Percentiles rank a stretch among this genome's conserved stretches.
phyloP scores from a whole-genome alignment of 176 grass and related monocot species.

The Musa beccarii region DNA sequence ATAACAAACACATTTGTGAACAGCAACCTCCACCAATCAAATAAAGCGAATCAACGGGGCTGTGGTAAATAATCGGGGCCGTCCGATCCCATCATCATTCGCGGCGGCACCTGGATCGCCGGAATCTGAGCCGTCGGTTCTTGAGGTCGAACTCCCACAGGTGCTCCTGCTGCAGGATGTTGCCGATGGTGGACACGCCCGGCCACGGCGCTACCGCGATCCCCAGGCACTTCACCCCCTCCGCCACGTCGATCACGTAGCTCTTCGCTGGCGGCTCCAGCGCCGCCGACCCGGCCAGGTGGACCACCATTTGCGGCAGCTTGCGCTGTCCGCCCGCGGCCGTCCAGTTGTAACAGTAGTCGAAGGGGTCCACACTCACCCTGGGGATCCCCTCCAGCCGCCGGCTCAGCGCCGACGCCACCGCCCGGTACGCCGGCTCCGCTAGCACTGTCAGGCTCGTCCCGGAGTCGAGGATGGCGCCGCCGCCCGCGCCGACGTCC shows the following conservation, averaged over 20 bases:
- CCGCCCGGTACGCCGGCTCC: conserved; percentile 33
- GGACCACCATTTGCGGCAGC: conserved; percentile 28
- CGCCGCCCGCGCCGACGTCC: conserved; percentile 32
- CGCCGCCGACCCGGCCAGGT: conserved; percentile 34
- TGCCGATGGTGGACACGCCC: conserved; percentile 42
- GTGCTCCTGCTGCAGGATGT: conserved; percentile 81
- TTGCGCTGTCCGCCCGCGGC: neutral
- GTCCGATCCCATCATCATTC: neutral
- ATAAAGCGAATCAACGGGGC: neutral
- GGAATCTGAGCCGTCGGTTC: conserved; percentile 28
- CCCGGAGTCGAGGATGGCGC: conserved; percentile 68
- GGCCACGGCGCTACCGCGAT: conserved; percentile 21
- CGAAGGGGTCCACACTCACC: conserved; percentile 38
- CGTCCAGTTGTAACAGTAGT: conserved; percentile 76
- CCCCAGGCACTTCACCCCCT: conserved; percentile 48
- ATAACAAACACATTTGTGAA: too few species aligned
- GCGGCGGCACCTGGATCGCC: conserved; percentile 38
- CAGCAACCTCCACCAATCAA: neutral
- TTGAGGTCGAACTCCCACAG: conserved; percentile 63
- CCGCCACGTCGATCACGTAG: conserved; percentile 54
- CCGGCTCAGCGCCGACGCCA: conserved; percentile 29
- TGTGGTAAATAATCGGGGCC: neutral
- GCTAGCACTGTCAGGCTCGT: conserved; percentile 48
- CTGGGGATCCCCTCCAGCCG: conserved; percentile 31
- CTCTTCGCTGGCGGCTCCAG: conserved; percentile 50